These are phyloP conservation scores for Alisma plantagoaquatica DNA, from an alignment of 106 monocot genomes.

Conservation along the genomic window DNA sequence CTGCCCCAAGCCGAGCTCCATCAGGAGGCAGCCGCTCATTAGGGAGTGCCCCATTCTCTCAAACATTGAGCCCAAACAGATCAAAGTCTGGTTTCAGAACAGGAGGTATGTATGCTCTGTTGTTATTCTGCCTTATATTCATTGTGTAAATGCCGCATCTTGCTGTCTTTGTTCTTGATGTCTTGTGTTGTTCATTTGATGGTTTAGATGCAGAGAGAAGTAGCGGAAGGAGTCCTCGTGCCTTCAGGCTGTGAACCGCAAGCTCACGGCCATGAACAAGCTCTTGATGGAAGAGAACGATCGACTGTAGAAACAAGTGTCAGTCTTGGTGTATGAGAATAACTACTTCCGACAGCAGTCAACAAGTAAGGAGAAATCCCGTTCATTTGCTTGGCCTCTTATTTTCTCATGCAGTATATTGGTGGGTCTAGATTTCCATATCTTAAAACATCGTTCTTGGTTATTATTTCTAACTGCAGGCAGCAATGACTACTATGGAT, in stretches of 20 bases:
- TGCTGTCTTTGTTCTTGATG: no score
- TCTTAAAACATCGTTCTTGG: no score
- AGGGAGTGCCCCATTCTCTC: constrained; percentile 18
- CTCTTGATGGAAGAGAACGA: constrained; percentile 83
- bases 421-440: no score
- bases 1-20: constrained; percentile 69
- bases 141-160: no score
- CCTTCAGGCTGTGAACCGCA: constrained; percentile 53
- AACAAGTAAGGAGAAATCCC: constrained; percentile 27
- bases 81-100: constrained; percentile 24
- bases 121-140: no score
- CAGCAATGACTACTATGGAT: constrained; percentile 30
- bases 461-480: constrained; percentile 6
- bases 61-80: constrained; percentile 19
- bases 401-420: no score
- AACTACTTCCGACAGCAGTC: constrained; percentile 41
- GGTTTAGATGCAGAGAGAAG: constrained; percentile 57
- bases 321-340: constrained; percentile 57
- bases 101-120: no score
- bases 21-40: constrained; percentile 15
- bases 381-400: no score
- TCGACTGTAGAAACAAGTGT: constrained; percentile 71
- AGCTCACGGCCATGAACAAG: constrained; percentile 73
- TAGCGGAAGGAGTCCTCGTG: constrained; percentile 59
- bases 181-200: not conserved